phyloP scores from a whole-genome alignment of 1,139 yeast species.

The Kodamaea anthophila region DNA sequence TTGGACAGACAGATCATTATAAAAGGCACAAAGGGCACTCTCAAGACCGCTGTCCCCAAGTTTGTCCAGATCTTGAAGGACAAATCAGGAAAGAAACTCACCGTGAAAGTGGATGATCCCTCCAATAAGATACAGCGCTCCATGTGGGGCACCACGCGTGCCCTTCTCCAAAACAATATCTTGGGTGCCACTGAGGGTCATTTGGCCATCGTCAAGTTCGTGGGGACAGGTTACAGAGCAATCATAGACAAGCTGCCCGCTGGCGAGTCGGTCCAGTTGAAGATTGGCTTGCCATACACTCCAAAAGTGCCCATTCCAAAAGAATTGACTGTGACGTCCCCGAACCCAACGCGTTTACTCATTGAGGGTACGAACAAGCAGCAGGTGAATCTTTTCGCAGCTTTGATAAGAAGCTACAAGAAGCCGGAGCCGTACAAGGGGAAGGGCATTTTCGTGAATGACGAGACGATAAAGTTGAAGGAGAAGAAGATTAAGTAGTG shows the following conservation, averaged over 20 bases:
- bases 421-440: conserved; percentile 99
- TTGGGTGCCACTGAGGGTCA: conserved; percentile 93
- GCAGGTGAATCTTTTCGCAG: conserved; percentile 83
- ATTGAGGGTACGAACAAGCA: conserved; percentile 88
- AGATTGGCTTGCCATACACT: conserved; percentile 66
- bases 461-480: conserved; percentile 85
- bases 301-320: conserved; percentile 76
- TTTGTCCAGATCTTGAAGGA: conserved; percentile 45
- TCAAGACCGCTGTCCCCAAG: conserved; percentile 63
- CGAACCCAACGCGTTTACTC: conserved; percentile 82
- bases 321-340: conserved; percentile 67
- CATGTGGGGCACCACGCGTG: conserved; percentile 94
- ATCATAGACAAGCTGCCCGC: conserved; percentile 49
- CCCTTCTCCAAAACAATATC: conserved; percentile 69
- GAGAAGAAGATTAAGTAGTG: conserved; percentile 88
- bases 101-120: conserved; percentile 54
- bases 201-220: conserved; percentile 77
- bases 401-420: conserved; percentile 75
- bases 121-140: conserved; percentile 65
- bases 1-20: conserved; percentile 61
- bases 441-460: conserved; percentile 90
- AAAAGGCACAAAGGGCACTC: conserved; percentile 74
- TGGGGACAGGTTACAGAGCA: conserved; percentile 97
- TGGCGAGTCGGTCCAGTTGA: conserved; percentile 62
- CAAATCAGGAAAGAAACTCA: conserved; percentile 30